Base-by-base conservation (phyloP, 306 rosid species). In the Arachis hypogaea region DNA sequence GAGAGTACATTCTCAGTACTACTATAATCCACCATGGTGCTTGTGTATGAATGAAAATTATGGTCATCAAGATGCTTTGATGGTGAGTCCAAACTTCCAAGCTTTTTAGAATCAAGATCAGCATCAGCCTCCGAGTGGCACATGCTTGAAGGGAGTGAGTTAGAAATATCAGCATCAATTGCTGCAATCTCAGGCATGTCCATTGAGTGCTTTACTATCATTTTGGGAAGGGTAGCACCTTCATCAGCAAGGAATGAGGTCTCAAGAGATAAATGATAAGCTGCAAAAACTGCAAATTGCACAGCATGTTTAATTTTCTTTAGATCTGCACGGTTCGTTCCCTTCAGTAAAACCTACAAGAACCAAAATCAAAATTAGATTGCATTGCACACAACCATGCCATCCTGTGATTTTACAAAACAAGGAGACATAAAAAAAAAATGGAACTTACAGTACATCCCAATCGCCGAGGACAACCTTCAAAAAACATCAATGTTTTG, bases 161-260 rank as follows among this genome's bases (percentile, higher is more conserved):
- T 67, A 18, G 91, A 80, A 67, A 76, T 77, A 29, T 70, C 82
- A 42, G 77, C 7, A 59, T 87, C 92, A 28, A 74, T 76, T 9
- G 76, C 70, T 69, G 77, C 63, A 85, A 81, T 82, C 70, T 81
- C 92, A 3, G 78, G 84, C 63, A 77, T 44, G 64, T 85, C 64
- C 63, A 76, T 63, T 45, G 84, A 70, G 66, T 72, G 72, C 71
- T 79, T 85, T 42, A 77, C 69, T 51, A 80, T 73, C 83, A 87
- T 85, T 85, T 90, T 90, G 55, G 98, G 98, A 33, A 95, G 88
- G 62, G 97, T 84, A 77, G 98, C 99, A 83, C 99, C 99, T 84
- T 95, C 99, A 59, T 95, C 99, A 22, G 89, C 99, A 69, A 95
- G 98, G 77, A 95, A 95, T 49, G 99, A 95, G 67, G 98, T 95